phyloP scores from a whole-genome alignment of 805 yeast species.

The Lachancea fermentati region DNA sequence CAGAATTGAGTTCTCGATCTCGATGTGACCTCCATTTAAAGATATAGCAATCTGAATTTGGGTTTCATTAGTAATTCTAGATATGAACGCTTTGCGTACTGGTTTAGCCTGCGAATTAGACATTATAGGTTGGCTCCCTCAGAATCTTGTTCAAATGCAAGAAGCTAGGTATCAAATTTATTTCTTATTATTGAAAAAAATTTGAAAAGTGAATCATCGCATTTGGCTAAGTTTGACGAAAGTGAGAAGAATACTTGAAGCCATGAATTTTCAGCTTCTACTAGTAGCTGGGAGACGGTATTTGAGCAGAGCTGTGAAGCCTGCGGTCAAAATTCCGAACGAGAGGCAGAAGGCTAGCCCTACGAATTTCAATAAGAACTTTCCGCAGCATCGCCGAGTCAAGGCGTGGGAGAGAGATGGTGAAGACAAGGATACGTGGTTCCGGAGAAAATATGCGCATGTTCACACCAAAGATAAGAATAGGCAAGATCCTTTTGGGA shows the following conservation, averaged over 20 bases:
- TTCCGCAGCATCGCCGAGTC: slow-evolving; percentile 34
- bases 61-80: slow-evolving; percentile 85
- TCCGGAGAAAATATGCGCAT: slow-evolving; percentile 58
- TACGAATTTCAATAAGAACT: slow-evolving; percentile 37
- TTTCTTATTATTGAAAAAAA: too few relatives aligned
- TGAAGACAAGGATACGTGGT: slow-evolving; percentile 56
- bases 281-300: slow-evolving; percentile 1
- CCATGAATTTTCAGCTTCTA: neutral
- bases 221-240: too few relatives aligned
- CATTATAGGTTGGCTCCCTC: neutral
- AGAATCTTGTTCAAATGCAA: neutral
- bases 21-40: slow-evolving; percentile 78
- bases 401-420: slow-evolving; percentile 69
- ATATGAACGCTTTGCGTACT: slow-evolving; percentile 33
- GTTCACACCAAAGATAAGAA: slow-evolving; percentile 49
- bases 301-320: slow-evolving; percentile 5
- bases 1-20: slow-evolving; percentile 56
- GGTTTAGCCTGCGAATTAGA: slow-evolving; percentile 2
- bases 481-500: slow-evolving; percentile 14
- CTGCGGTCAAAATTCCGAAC: slow-evolving; percentile 13
- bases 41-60: slow-evolving; percentile 80
- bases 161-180: too few relatives aligned
- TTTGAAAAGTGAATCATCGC: too few relatives aligned
- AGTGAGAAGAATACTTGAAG: too few relatives aligned
- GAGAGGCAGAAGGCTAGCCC: slow-evolving; percentile 5